Evolutionary conservation across 164 flowering plant species (phyloP), one percentile per base, ranked within the genome.

Genomic region (Sextonia rubra): DNA sequence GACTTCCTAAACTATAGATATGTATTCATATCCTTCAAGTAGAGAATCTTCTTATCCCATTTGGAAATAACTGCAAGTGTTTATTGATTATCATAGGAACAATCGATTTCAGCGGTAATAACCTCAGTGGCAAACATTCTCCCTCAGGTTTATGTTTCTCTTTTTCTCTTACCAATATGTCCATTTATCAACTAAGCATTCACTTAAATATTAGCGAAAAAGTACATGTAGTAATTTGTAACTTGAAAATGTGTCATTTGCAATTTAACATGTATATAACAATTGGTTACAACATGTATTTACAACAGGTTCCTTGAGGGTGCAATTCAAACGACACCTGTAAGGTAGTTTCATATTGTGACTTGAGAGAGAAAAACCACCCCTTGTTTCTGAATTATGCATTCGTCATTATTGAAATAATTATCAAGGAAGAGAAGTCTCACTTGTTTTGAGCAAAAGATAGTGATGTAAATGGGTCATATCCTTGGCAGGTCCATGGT

Each of bases 81-180:
- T 61, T 66, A 26, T 76, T 73, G 73, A 58, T 63, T 12, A 15
- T 74, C 68, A 64, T 89, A 94, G 98, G 98, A 94, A 77, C 92
- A 90, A 74, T 94, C 98, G 52, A 85, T 94, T 82, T 92, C 98
- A 70, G 84, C 86, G 72, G 91, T 94, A 71, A 79, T 94, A 71
- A 92, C 89, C 47, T 90, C 91, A 32, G 96, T 88, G 73, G 85
- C 93, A 60, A 94, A 94, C 82, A 79, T 92, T 86, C 63, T 94
- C 74, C 98, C 97, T 75, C 97, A 94, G 98, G 98, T 92, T 70
- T 71, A 75, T 71, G 77, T n/a, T n/a, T n/a, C n/a, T n/a, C n/a
- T n/a, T n/a, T n/a, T 69, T 49, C 64, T 69, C 72, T 47, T 44
- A 29, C 44, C 23, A 27, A 15, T 64, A 27, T 29, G 27, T 52